Evolutionary conservation across 345 rosid genomes (phyloP).

Genomic region (Gossypium thurberi): DNA sequence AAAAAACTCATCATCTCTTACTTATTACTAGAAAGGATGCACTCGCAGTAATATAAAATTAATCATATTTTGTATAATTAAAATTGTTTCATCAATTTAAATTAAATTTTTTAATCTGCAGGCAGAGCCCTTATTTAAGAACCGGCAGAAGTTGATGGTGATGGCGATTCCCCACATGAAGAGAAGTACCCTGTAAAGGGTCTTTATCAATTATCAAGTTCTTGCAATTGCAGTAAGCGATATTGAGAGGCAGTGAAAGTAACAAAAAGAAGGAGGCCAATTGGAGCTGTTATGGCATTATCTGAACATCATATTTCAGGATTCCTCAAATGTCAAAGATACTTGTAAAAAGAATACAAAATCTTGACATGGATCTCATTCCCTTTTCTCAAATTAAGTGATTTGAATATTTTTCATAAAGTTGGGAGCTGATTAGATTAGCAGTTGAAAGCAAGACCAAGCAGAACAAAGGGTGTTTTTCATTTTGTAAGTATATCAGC

Average conservation of each 20-base stretch:
- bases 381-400: not conserved
- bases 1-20: too few relatives aligned
- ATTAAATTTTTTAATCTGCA: too few relatives aligned
- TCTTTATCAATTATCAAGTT: slow-evolving; percentile 32
- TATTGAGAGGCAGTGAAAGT: not conserved
- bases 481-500: too few relatives aligned
- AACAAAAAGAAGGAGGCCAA: not conserved
- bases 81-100: too few relatives aligned
- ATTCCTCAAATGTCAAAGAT: not conserved
- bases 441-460: too few relatives aligned
- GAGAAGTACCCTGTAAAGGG: slow-evolving; percentile 45
- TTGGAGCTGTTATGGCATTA: not conserved
- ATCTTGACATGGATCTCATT: not conserved
- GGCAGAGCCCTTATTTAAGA: too few relatives aligned
- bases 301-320: not conserved
- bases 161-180: slow-evolving; percentile 35
- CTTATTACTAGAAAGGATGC: too few relatives aligned
- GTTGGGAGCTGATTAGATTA: too few relatives aligned
- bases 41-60: too few relatives aligned
- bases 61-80: too few relatives aligned
- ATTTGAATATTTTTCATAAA: too few relatives aligned
- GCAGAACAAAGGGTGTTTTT: too few relatives aligned
- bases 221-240: slow-evolving; percentile 39
- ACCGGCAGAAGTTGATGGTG: slow-evolving; percentile 31
- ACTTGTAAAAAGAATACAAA: not conserved